Evolutionary conservation across 306 rosid species (phyloP), one percentile per base, ranked within the genome.

Genomic region (Sicyos baderoa): DNA sequence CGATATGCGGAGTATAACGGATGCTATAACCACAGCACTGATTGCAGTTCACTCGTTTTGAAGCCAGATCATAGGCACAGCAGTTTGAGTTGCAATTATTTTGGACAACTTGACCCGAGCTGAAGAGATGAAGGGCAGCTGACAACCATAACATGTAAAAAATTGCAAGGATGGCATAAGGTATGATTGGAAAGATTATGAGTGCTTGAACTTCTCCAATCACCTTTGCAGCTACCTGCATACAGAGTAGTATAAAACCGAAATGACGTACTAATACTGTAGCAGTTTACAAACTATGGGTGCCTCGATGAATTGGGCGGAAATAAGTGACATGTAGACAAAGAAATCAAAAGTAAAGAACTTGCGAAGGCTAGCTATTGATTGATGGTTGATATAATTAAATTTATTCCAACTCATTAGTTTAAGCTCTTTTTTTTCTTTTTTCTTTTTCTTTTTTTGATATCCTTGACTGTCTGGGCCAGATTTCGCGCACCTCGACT

Each of bases 181-280:
- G 97, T 67, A 91, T 82, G 79, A 87, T 35, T 18, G 97, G 97
- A 64, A 89, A 91, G 64, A 86, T 79, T 58, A 87, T 87, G 74
- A 91, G 91, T 2, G 90, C 96, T 80, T 81, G 96, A 76, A 88
- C 96, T 84, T 91, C 97, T 77, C 97, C 91, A 32, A 91, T 88
- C 77, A 89, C 95, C 87, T 91, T 91, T 56, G 97, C 97, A 25
- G 96, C 91, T 70, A 91, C 97, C 97, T 91, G 83, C 63, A 37
- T 56, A 68, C 37, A 82, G 59, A 70, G 72, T 18, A 54, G 71
- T 67, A 72, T 51, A 17, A 35, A 32, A 42, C 18, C 9, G 4
- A 48, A 13, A 22, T 58, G 25, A 72, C 48, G 44, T 71, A 71
- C 35, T 6, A 13, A 4, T 50, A 27, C 9, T 5, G 2, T 54